These are phyloP conservation scores for Oenanthe javanica DNA, from an alignment of 140 eudicot species.

Conservation along the genomic window DNA sequence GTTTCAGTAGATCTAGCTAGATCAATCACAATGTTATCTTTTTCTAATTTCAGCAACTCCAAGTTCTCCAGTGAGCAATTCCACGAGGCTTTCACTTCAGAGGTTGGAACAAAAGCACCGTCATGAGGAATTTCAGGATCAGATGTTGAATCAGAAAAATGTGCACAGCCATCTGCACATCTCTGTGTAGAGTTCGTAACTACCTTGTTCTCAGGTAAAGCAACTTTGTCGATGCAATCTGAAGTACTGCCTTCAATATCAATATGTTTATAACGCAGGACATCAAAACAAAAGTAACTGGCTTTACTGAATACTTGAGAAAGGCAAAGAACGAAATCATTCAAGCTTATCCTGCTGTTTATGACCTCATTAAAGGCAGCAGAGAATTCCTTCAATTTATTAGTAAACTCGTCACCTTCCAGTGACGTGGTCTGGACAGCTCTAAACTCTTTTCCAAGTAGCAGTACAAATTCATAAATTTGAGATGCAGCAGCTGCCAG, in stretches of 20 bases:
- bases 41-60: constrained; percentile 64
- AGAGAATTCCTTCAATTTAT: constrained; percentile 38
- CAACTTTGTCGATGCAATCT: constrained; percentile 94
- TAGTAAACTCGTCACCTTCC: constrained; percentile 38
- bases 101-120: constrained; percentile 61
- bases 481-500: constrained; percentile 50
- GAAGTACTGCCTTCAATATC: constrained; percentile 65
- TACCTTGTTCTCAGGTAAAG: constrained; percentile 72
- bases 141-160: constrained; percentile 71
- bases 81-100: constrained; percentile 44
- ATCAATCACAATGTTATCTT: constrained; percentile 52
- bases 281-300: constrained; percentile 44
- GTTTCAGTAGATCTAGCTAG: constrained; percentile 55
- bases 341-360: constrained; percentile 22
- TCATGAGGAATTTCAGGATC: constrained; percentile 78
- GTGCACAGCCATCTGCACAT: constrained; percentile 53
- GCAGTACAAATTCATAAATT: constrained; percentile 51
- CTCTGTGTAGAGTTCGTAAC: constrained; percentile 31
- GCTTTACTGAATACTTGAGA: constrained; percentile 50
- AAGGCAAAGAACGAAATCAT: constrained; percentile 51
- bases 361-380: constrained; percentile 38
- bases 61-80: constrained; percentile 76
- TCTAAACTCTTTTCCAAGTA: constrained; percentile 60
- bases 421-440: constrained; percentile 38
- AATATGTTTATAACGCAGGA: constrained; percentile 49